phyloP scores from a whole-genome alignment of 2,329 filamentous ascomycete genomes.

The Trichoderma afroharzianum region DNA sequence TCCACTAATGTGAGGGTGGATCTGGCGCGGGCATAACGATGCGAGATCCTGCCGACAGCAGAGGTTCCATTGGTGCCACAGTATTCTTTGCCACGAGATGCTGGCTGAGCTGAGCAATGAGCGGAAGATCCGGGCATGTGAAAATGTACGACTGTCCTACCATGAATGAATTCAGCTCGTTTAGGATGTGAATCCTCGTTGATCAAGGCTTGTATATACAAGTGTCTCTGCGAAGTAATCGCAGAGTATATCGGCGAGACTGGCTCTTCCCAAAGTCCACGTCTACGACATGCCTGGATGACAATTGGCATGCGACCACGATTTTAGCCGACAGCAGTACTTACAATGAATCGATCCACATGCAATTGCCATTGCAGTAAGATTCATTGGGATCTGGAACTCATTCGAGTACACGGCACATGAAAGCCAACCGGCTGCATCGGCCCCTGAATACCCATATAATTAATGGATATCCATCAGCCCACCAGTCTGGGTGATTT shows the following conservation, averaged over 20 bases:
- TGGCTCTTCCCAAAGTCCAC: background rate
- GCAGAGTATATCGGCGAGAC: background rate
- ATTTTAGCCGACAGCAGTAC: background rate
- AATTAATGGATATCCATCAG: background rate
- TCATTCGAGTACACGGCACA: background rate
- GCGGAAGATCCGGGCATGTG: background rate
- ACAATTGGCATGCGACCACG: background rate
- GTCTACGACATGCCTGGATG: background rate
- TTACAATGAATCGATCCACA: background rate
- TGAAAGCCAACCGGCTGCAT: background rate
- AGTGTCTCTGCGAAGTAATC: background rate
- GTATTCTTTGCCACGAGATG: background rate
- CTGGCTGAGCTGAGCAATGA: background rate
- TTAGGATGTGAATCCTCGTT: background rate
- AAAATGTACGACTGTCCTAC: background rate
- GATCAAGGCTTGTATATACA: background rate
- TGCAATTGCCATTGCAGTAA: background rate
- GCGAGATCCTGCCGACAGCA: background rate
- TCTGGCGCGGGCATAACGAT: background rate
- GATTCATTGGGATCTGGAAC: background rate
- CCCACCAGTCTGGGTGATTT: background rate
- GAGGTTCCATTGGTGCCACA: background rate
- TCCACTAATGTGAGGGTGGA: background rate
- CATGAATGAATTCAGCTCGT: background rate
- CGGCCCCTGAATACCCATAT: background rate